phyloP scores from a whole-genome alignment of 2,329 filamentous ascomycete species.

The Penicillium sp. region DNA sequence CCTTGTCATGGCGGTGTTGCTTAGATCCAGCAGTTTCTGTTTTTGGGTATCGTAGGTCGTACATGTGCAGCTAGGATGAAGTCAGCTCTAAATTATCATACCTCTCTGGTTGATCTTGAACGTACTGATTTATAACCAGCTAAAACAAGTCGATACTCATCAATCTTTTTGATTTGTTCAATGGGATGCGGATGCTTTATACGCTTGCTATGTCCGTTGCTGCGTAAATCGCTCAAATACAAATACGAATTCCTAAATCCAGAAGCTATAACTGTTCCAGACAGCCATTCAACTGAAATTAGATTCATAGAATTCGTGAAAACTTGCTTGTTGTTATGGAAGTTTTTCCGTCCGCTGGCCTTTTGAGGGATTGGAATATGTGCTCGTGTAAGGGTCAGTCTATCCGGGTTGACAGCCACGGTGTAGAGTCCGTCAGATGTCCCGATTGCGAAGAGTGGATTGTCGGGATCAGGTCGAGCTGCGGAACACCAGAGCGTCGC shows the following conservation, averaged over 20 bases:
- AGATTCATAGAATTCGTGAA: constrained; percentile 18
- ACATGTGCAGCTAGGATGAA: constrained; percentile 34
- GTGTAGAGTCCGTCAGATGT: constrained; percentile 35
- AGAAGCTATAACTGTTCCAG: constrained; percentile 30
- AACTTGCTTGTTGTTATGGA: neutral
- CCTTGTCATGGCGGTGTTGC: constrained; percentile 25
- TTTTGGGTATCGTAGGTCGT: constrained; percentile 36
- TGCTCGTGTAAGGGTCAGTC: neutral
- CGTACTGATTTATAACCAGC: constrained; percentile 31
- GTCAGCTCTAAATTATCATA: neutral
- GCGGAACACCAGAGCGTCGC: constrained; percentile 35
- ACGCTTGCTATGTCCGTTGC: constrained; percentile 26
- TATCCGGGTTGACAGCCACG: constrained; percentile 20
- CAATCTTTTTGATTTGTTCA: constrained; percentile 32
- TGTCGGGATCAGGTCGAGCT: constrained; percentile 25
- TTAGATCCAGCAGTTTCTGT: constrained; percentile 20
- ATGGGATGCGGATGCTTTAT: constrained; percentile 33
- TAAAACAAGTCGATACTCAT: constrained; percentile 33
- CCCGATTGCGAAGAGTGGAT: constrained; percentile 34
- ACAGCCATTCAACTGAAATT: constrained; percentile 37
- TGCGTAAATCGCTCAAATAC: constrained; percentile 34
- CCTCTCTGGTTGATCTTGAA: neutral
- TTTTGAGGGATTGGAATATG: constrained; percentile 1
- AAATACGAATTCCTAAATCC: constrained; percentile 33
- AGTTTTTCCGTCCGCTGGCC: neutral